Percentiles rank a stretch among this genome's conserved stretches.
These are phyloP conservation scores for Penicillium sp. DNA, from an alignment of 2,329 filamentous ascomycete genomes.

Conservation along the genomic window DNA sequence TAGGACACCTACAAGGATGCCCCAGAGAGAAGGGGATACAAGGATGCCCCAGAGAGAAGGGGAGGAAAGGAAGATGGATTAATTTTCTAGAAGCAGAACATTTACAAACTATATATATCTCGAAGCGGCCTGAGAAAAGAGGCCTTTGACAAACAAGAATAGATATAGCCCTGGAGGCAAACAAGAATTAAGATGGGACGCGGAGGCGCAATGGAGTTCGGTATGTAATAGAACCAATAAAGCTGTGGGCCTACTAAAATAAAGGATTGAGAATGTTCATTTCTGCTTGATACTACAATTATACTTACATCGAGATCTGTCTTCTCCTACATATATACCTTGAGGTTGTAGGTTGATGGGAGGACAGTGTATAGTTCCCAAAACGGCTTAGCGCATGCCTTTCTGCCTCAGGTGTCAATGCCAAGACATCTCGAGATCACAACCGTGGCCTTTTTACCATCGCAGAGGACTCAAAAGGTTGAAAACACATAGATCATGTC, in stretches of 20 bases:
- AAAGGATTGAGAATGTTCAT: rapidly evolving
- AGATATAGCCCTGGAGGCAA: neutral
- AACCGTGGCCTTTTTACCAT: slow-evolving; percentile 8
- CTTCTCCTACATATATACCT: neutral
- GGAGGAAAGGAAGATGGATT: neutral
- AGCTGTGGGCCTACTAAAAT: neutral
- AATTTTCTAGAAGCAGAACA: too few species aligned
- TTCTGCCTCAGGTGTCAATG: neutral
- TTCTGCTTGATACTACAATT: neutral
- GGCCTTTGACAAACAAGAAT: neutral
- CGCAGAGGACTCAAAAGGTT: neutral
- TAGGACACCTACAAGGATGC: neutral
- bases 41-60: neutral
- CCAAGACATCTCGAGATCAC: slow-evolving; percentile 3
- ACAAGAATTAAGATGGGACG: neutral
- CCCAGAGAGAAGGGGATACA: neutral
- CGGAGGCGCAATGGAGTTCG: neutral
- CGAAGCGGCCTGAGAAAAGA: neutral
- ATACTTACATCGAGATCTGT: too few species aligned
- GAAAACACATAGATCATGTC: neutral
- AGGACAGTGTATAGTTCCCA: slow-evolving; percentile 3
- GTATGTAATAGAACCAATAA: neutral
- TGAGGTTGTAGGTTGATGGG: neutral
- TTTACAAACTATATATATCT: neutral
- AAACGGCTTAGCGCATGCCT: neutral